Conservation (phyloP, 805 yeast genomes). For the Candida taoyuanica region DNA sequence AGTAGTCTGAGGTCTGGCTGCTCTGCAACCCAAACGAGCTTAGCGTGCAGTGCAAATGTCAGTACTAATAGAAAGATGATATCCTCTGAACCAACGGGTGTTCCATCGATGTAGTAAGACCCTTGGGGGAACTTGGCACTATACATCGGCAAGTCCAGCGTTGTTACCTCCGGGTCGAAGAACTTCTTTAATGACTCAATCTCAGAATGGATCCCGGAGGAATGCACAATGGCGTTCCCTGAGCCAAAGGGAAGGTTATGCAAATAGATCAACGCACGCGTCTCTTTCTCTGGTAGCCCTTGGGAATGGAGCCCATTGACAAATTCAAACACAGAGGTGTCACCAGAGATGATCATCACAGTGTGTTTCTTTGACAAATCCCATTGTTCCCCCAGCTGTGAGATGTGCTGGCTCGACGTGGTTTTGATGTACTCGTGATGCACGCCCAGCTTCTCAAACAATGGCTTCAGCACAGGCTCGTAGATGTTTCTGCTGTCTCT, state of each 20-base stretch:
- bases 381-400: conserved; percentile 34
- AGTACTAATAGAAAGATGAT: conserved; percentile 53
- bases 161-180: conserved; percentile 18
- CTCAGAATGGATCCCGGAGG: conserved; percentile 42
- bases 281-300: too few species aligned
- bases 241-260: conserved; percentile 70
- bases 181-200: conserved; percentile 34
- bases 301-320: conserved; percentile 43
- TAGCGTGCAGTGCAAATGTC: conserved; percentile 86
- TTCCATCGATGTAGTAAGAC: background rate
- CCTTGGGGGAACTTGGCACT: conserved; percentile 29
- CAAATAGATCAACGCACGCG: too few species aligned
- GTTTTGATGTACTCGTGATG: conserved; percentile 42
- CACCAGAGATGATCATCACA: conserved; percentile 72
- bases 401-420: conserved; percentile 33
- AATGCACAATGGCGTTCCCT: conserved; percentile 75
- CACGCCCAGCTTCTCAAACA: conserved; percentile 37
- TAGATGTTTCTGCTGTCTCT: conserved; percentile 37
- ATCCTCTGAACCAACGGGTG: conserved; percentile 4
- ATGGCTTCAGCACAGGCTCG: conserved; percentile 39
- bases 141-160: conserved; percentile 30
- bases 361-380: conserved; percentile 30
- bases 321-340: conserved; percentile 77
- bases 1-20: conserved; percentile 56
- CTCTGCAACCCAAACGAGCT: conserved; percentile 77